Base-by-base conservation (phyloP, 305 asterid species). In the Fraxinus dipetala region DNA sequence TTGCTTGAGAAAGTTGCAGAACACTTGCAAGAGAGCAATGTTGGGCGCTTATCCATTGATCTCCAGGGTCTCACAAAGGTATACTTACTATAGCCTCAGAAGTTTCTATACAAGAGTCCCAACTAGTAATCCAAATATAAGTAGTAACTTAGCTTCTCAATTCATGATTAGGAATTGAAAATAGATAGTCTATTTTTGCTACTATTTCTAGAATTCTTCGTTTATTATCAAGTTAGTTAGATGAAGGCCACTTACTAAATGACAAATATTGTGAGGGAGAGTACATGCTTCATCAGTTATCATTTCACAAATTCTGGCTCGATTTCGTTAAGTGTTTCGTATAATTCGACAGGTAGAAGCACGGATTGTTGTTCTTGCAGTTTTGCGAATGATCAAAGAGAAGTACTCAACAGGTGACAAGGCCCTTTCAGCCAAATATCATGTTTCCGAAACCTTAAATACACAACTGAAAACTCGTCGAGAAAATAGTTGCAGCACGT, bases 21-120 rank as follows among this genome's bases (percentile, higher is more conserved):
- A 82, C 95, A 91, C 85, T 91, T 95, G 88, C 95, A 90, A 83
- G 96, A 91, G 79, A 86, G 89, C 70, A 89, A 84, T 87, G 90
- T 90, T 38, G 94, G 89, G 77, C 86, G 91, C 83, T 89, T 91
- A 73, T 90, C 90, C 79, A 83, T 94, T 86, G 95, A 94, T 89
- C 93, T 95, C 81, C 95, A 87, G 76, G 91, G 97, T 86, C 97
- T 95, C 83, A 85, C 94, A 77, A 95, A 90, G 99, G 99, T 93
- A 86, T 45, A 73, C 82, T 74, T 78, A 79, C 78, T 43, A 18
- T 78, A 76, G 59, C 16, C 54, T 43, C 18, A 51, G 61, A 70
- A 77, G 73, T 78, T 51, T 9, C 54, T 45, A 6, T 72, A 77
- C 40, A 32, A 11, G 8, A 74, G 51, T 72, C 76, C 70, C 28